Percentiles rank a stretch among this genome's conserved stretches.
Conservation (phyloP, 179 eudicot genomes). For the Spergularia azorica region DNA sequence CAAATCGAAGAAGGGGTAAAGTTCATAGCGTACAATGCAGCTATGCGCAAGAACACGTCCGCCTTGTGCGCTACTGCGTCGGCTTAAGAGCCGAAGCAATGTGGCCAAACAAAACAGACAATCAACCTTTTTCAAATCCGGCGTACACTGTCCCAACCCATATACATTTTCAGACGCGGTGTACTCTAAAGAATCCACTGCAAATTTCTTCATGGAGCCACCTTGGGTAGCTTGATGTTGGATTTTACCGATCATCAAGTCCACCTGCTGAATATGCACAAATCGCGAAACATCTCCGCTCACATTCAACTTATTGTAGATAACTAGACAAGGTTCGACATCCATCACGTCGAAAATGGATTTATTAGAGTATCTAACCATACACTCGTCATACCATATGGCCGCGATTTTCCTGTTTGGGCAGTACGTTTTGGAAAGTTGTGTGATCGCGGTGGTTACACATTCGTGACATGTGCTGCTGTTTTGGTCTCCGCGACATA, state of each 20-base stretch:
- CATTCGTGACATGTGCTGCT: conserved; percentile 17
- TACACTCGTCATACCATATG: conserved; percentile 26
- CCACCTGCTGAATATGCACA: background rate
- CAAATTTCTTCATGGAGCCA: conserved; percentile 10
- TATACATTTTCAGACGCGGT: conserved; percentile 5
- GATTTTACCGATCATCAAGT: background rate
- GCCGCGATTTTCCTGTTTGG: background rate
- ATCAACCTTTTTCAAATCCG: conserved; percentile 29
- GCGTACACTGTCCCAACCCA: conserved; percentile 40
- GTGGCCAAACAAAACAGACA: conserved; percentile 27
- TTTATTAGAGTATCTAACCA: conserved; percentile 18
- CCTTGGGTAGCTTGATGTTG: conserved; percentile 18
- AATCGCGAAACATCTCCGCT: background rate
- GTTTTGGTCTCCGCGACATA: conserved; percentile 34
- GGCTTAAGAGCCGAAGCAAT: background rate
- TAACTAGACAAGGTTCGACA: no score
- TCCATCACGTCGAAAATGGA: background rate
- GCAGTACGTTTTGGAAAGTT: background rate
- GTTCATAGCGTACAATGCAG: conserved; percentile 21
- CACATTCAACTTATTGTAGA: no score
- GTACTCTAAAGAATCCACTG: background rate
- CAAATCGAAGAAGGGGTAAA: conserved; percentile 18
- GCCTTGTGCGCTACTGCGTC: background rate
- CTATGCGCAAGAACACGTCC: conserved; percentile 14
- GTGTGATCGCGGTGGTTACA: conserved; percentile 12